A percentile compares a stretch with the other conserved stretches of the same genome.
These are phyloP conservation scores for Aspergillus sp. DNA, from an alignment of 2,329 filamentous ascomycete species.

Conservation along the genomic window DNA sequence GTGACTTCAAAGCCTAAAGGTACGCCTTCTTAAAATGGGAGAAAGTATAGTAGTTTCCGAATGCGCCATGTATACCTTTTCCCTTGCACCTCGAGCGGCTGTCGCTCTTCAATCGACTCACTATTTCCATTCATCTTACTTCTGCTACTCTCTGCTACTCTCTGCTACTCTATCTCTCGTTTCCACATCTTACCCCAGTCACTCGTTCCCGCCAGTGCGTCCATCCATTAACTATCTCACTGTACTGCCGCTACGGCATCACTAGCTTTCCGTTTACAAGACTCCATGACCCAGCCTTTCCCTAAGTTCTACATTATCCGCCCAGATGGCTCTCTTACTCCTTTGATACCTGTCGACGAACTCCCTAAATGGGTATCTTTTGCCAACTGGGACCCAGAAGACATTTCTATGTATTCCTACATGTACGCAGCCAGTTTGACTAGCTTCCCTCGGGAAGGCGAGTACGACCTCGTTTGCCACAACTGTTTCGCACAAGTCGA, in stretches of 20 bases:
- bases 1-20: not conserved
- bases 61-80: no score
- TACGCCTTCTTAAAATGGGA: not conserved
- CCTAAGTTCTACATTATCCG: slow-evolving; percentile 43
- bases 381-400: slow-evolving; percentile 24
- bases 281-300: slow-evolving; percentile 19
- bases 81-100: not conserved
- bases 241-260: slow-evolving; percentile 3
- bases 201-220: not conserved
- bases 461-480: slow-evolving; percentile 35
- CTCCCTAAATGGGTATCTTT: slow-evolving; percentile 38
- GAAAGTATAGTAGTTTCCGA: not conserved
- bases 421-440: slow-evolving; percentile 25
- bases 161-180: not conserved
- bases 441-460: slow-evolving; percentile 27
- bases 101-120: not conserved
- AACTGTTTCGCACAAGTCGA: slow-evolving; percentile 27
- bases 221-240: not conserved
- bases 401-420: slow-evolving; percentile 12
- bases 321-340: slow-evolving; percentile 33
- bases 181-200: not conserved
- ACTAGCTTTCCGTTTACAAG: not conserved
- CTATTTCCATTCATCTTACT: no score
- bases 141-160: no score
- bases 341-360: slow-evolving; percentile 46